phyloP scores from a whole-genome alignment of 257 asterid species.

The Plantago major region DNA sequence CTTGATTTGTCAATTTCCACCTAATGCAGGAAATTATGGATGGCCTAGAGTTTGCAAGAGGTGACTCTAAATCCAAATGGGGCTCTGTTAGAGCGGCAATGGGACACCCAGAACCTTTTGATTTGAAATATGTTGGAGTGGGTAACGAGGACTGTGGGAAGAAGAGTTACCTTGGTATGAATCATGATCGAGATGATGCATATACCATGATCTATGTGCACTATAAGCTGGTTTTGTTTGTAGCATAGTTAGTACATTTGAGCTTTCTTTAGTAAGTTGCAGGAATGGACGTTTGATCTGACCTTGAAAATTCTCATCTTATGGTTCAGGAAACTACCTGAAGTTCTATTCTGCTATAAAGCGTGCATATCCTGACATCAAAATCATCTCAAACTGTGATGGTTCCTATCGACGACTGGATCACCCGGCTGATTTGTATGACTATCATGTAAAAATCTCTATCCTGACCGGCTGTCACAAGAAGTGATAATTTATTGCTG shows the following conservation, averaged over 20 bases:
- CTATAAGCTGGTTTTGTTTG: neutral
- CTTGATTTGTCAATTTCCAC: neutral
- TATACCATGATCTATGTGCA: neutral
- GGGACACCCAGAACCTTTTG: slow-evolving; percentile 94
- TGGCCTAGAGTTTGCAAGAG: slow-evolving; percentile 90
- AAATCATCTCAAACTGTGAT: slow-evolving; percentile 86
- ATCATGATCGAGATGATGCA: slow-evolving; percentile 4
- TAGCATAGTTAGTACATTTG: neutral
- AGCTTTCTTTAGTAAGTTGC: neutral
- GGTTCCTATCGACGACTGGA: slow-evolving; percentile 62
- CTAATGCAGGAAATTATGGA: slow-evolving; percentile 71
- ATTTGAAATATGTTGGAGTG: slow-evolving; percentile 80
- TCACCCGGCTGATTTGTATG: slow-evolving; percentile 90
- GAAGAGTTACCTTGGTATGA: slow-evolving; percentile 66
- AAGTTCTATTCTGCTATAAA: slow-evolving; percentile 71
- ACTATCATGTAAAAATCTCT: slow-evolving; percentile 65
- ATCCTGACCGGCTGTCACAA: neutral
- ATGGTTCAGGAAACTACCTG: slow-evolving; percentile 77
- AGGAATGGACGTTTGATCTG: neutral
- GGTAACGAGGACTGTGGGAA: slow-evolving; percentile 96
- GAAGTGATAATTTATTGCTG: neutral
- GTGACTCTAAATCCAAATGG: slow-evolving; percentile 73
- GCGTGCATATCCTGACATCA: slow-evolving; percentile 64
- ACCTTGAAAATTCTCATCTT: neutral
- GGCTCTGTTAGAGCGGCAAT: slow-evolving; percentile 83